Percentiles rank a stretch among this genome's conserved stretches.
Conservation (phyloP, 1,284 basidiomycete species). For the Tausonia pullulans region DNA sequence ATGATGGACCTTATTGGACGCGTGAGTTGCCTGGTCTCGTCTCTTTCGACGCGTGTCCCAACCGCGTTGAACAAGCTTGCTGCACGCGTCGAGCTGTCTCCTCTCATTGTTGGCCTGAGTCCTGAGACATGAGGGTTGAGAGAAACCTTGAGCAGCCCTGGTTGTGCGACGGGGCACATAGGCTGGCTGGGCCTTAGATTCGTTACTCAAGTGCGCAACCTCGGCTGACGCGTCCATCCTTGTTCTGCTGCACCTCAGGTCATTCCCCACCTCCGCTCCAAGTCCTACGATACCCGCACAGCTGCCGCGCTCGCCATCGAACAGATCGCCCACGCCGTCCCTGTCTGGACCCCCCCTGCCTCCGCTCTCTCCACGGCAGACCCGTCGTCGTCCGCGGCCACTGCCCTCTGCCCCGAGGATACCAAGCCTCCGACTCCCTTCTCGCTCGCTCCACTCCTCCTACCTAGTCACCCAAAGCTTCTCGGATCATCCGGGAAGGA, state of each 20-base stretch:
- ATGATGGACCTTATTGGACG: slow-evolving; percentile 25
- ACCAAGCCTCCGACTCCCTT: neutral
- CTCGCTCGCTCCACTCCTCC: slow-evolving; percentile 16
- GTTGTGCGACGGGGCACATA: no score
- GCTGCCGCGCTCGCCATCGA: slow-evolving; percentile 33
- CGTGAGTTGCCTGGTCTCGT: neutral
- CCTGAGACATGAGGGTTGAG: no score
- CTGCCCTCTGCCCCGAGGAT: neutral
- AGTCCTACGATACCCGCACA: slow-evolving; percentile 32
- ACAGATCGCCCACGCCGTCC: slow-evolving; percentile 27
- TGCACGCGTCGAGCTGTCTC: no score
- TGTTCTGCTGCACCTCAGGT: slow-evolving; percentile 21
- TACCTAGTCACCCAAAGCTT: slow-evolving; percentile 12
- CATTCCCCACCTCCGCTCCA: slow-evolving; percentile 30
- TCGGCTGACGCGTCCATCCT: neutral
- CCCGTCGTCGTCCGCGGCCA: slow-evolving; percentile 14
- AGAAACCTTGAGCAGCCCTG: no score
- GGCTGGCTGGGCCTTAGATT: no score
- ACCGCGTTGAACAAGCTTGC: no score
- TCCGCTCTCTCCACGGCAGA: neutral
- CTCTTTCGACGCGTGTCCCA: no score
- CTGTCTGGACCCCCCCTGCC: slow-evolving; percentile 20
- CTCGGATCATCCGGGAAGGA: slow-evolving; percentile 15
- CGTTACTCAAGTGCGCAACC: no score
- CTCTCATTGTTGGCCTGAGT: no score